These are phyloP conservation scores for Floccularia luteovirens DNA, from an alignment of 768 basidiomycete species.

Conservation along the genomic window DNA sequence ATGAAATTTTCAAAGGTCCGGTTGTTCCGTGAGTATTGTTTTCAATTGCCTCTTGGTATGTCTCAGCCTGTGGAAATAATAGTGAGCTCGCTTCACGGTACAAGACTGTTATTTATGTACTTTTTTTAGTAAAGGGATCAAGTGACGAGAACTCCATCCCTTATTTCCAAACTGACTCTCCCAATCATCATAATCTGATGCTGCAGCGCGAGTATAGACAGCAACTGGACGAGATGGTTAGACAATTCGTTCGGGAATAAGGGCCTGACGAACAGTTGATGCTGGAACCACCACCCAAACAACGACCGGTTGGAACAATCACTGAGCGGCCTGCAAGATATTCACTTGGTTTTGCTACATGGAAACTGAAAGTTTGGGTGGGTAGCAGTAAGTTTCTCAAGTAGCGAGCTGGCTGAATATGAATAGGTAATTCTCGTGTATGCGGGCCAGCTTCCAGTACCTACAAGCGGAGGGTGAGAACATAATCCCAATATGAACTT, in stretches of 20 bases:
- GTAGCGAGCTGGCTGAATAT: constrained; percentile 49
- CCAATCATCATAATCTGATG: constrained; percentile 66
- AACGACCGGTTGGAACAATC: constrained; percentile 37
- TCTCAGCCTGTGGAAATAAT: constrained; percentile 25
- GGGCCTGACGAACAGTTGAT: constrained; percentile 39
- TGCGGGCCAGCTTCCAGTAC: constrained; percentile 53
- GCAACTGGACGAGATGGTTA: constrained; percentile 22
- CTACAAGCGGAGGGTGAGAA: constrained; percentile 11
- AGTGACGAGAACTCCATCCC: constrained; percentile 52
- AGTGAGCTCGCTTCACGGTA: not conserved
- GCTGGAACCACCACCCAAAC: constrained; percentile 55
- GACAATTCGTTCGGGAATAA: not conserved
- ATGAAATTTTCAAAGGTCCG: constrained; percentile 45
- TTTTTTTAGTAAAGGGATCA: constrained; percentile 55
- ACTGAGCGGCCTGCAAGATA: constrained; percentile 32
- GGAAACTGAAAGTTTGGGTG: constrained; percentile 34
- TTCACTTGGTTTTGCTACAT: constrained; percentile 35
- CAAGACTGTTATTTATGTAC: constrained; percentile 17
- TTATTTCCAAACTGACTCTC: constrained; percentile 38
- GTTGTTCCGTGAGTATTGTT: constrained; percentile 34
- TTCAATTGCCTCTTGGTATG: constrained; percentile 20
- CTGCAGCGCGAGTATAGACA: constrained; percentile 50
- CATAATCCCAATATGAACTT: not conserved
- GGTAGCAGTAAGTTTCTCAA: constrained; percentile 29
- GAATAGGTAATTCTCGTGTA: constrained; percentile 33